Evolutionary conservation across 768 basidiomycete genomes (phyloP), one percentile per base, ranked within the genome.

Genomic region (Mrakia gelida): DNA sequence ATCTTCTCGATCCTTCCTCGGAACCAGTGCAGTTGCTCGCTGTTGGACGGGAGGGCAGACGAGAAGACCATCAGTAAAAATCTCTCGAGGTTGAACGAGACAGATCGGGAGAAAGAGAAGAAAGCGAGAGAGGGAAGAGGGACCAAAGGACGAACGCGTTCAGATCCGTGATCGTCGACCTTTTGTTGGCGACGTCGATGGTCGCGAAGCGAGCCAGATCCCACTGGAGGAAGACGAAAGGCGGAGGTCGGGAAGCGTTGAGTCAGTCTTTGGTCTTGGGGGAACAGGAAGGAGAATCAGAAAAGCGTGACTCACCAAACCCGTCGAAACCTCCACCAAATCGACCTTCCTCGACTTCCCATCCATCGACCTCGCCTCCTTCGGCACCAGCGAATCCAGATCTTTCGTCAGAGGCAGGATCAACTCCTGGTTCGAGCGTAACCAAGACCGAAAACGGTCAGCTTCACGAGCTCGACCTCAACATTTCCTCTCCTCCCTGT

Each of bases 171-270:
- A 79, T 79, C 28, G 73, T 79, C 28, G 78, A 79, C 52, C 49
- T 23, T 6, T 34, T 38, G 56, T 30, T 38, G 9, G 70, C 74
- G 32, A 79, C 70, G 68, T 79, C 78, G 23, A 71, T 26, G 16
- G 71, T 79, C 1, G 78, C 78, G 23, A 79, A 79, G 15, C 78
- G 52, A 41, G 78, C 78, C 5, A 79, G 74, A 26, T 79, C 78
- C 78, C 78, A 79, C 78, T 78, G 8, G n/a, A n/a, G n/a, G n/a
- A n/a, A n/a, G n/a, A n/a, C n/a, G n/a, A n/a, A n/a, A n/a, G n/a
- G n/a, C n/a, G n/a, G n/a, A n/a, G n/a, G n/a, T n/a, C n/a, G n/a
- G n/a, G n/a, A n/a, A n/a, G n/a, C n/a, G n/a, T n/a, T n/a, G n/a
- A n/a, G n/a, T n/a, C n/a, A n/a, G n/a, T n/a, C n/a, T n/a, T n/a